These are phyloP conservation scores for Saccharomycopsis sp. DNA, from an alignment of 805 yeast species.

Conservation along the genomic window DNA sequence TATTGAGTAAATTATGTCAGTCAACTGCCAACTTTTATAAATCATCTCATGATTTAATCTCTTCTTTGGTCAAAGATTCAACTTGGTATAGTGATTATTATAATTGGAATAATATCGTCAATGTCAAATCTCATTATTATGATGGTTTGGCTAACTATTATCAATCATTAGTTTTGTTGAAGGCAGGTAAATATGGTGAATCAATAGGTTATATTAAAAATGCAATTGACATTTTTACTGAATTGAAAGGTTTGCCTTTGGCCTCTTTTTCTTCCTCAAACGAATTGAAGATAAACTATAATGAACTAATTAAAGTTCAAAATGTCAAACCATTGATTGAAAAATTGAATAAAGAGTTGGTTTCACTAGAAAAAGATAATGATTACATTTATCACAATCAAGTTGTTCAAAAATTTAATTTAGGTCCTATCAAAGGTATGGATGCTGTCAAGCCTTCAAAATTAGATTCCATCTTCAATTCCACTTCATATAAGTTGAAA, in stretches of 20 bases:
- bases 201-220: slow-evolving; percentile 46
- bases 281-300: slow-evolving; percentile 11
- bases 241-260: slow-evolving; percentile 30
- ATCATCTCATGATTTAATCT: slow-evolving; percentile 31
- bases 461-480: slow-evolving; percentile 35
- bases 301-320: slow-evolving; percentile 23
- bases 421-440: slow-evolving; percentile 58
- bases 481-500: slow-evolving; percentile 27
- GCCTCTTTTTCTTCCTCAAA: slow-evolving; percentile 5
- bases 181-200: slow-evolving; percentile 50
- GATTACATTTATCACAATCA: slow-evolving; percentile 80
- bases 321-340: slow-evolving; percentile 26
- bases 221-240: slow-evolving; percentile 24
- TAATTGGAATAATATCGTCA: slow-evolving; percentile 42
- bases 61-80: slow-evolving; percentile 19
- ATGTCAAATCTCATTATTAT: slow-evolving; percentile 45
- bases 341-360: slow-evolving; percentile 25
- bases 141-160: slow-evolving; percentile 50
- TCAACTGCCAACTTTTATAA: slow-evolving; percentile 48
- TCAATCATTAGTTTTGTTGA: slow-evolving; percentile 45
- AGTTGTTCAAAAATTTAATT: slow-evolving; percentile 49
- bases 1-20: slow-evolving; percentile 67
- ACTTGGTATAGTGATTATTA: slow-evolving; percentile 6
- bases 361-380: slow-evolving; percentile 61
- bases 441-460: slow-evolving; percentile 55